phyloP scores from a whole-genome alignment of 2,329 filamentous ascomycete genomes.

The Aspergillus fructus region DNA sequence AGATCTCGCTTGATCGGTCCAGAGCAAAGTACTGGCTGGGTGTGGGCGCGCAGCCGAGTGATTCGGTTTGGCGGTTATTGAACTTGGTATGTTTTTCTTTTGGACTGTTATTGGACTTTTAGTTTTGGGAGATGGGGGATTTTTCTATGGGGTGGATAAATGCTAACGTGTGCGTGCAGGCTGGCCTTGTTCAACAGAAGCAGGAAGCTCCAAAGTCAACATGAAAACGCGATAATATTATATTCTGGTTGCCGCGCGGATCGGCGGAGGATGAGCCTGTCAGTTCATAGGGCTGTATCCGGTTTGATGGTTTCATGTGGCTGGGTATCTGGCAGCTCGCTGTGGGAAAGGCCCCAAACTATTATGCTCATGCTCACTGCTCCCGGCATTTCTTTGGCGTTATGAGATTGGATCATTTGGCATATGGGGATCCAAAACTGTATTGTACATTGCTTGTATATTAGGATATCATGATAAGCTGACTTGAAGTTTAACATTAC shows the following conservation, averaged over 20 bases:
- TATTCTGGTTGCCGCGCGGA: too few species aligned
- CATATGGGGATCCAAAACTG: slow-evolving; percentile 14
- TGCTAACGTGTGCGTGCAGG: slow-evolving; percentile 21
- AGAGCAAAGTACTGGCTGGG: slow-evolving; percentile 94
- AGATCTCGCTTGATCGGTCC: slow-evolving; percentile 79
- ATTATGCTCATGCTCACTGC: neutral
- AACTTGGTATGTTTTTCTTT: slow-evolving; percentile 62
- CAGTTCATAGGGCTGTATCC: neutral
- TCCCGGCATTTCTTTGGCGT: slow-evolving; percentile 26
- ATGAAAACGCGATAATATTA: neutral
- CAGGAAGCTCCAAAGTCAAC: slow-evolving; percentile 16
- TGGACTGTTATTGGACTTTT: too few species aligned
- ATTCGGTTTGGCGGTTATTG: slow-evolving; percentile 83
- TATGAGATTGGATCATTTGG: slow-evolving; percentile 19
- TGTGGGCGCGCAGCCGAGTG: slow-evolving; percentile 91
- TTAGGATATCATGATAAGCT: slow-evolving; percentile 15
- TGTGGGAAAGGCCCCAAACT: neutral
- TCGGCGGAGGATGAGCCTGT: neutral
- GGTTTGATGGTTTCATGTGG: neutral
- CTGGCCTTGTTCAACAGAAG: slow-evolving; percentile 36
- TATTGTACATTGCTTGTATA: slow-evolving; percentile 16
- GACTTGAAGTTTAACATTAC: slow-evolving; percentile 1
- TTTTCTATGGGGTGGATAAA: neutral
- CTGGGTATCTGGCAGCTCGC: neutral
- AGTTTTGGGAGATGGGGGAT: too few species aligned